Evolutionary conservation across 1,284 basidiomycete species (phyloP).

Genomic region (Cutaneotrichosporon sp.): DNA sequence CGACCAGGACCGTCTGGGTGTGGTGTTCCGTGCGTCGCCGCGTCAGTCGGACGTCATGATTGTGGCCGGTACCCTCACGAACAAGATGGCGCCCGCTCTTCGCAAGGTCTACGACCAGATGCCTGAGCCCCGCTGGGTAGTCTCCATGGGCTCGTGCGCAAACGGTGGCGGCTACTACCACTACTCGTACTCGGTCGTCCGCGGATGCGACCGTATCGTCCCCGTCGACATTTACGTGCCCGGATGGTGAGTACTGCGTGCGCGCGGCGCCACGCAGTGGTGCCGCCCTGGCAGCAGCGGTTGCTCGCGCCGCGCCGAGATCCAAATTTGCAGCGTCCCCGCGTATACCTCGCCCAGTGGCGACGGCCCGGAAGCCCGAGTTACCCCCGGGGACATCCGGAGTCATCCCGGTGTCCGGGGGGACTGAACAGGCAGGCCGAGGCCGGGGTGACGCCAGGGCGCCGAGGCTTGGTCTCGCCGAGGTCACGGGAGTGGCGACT

Average conservation of each 20-base stretch:
- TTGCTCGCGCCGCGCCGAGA: background rate
- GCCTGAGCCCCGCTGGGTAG: conserved; percentile 95
- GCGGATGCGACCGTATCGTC: conserved; percentile 98
- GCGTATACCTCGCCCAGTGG: background rate
- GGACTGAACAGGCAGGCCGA: background rate
- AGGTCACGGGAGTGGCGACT: too few relatives aligned
- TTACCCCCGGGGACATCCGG: too few relatives aligned
- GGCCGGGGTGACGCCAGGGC: too few relatives aligned
- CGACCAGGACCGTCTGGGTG: conserved; percentile 95
- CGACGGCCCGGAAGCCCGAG: background rate
- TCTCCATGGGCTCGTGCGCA: conserved; percentile 99
- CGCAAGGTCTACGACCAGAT: conserved; percentile 96
- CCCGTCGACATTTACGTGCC: conserved; percentile 97
- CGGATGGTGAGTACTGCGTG: conserved; percentile 69
- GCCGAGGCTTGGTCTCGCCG: too few relatives aligned
- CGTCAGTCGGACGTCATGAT: conserved; percentile 99
- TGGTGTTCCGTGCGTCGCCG: conserved; percentile 97
- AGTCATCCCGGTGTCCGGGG: too few relatives aligned
- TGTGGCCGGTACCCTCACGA: conserved; percentile 96
- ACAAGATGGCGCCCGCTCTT: conserved; percentile 99
- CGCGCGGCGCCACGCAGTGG: background rate
- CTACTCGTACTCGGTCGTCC: conserved; percentile 94
- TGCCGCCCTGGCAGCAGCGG: too few relatives aligned
- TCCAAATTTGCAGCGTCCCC: background rate
- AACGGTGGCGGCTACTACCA: conserved; percentile 99